A percentile compares a stretch with the other conserved stretches of the same genome.
Evolutionary conservation across 1,284 basidiomycete species (phyloP).

Genomic region (Austroboletus sp.): DNA sequence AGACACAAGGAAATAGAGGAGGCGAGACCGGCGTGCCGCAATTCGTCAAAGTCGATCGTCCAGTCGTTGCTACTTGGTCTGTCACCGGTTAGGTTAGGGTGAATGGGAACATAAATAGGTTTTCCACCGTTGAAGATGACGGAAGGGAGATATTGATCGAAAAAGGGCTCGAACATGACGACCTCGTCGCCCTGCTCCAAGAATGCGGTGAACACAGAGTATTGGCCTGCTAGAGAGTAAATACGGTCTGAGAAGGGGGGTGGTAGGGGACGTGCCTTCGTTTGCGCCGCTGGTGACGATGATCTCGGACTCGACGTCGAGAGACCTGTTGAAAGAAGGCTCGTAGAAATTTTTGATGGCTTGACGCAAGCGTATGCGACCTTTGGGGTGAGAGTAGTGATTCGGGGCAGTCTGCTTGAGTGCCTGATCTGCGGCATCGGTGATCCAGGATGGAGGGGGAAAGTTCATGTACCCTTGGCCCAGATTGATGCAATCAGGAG

Average conservation of each 20-base stretch:
- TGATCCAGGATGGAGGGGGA: conserved; percentile 78
- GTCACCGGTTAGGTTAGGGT: conserved; percentile 62
- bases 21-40: conserved; percentile 48
- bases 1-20: not conserved
- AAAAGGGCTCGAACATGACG: conserved; percentile 97
- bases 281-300: conserved; percentile 94
- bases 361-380: conserved; percentile 76
- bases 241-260: not conserved
- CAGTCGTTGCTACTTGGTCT: conserved; percentile 72
- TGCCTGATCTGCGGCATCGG: conserved; percentile 67
- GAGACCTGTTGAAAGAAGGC: conserved; percentile 60
- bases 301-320: conserved; percentile 85
- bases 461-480: conserved; percentile 96
- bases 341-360: conserved; percentile 79
- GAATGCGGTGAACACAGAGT: conserved; percentile 84
- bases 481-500: conserved; percentile 82
- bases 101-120: conserved; percentile 91
- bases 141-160: conserved; percentile 92
- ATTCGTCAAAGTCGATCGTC: conserved; percentile 80
- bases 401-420: conserved; percentile 65
- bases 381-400: conserved; percentile 89
- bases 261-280: conserved; percentile 53
- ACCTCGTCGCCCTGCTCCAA: conserved; percentile 90
- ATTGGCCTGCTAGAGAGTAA: conserved; percentile 54
- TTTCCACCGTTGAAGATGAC: conserved; percentile 89